Percentiles rank a stretch among this genome's conserved stretches.
Evolutionary conservation across 192 early-diverging fungal genomes (phyloP).

Genomic region (Coemansia sp.): DNA sequence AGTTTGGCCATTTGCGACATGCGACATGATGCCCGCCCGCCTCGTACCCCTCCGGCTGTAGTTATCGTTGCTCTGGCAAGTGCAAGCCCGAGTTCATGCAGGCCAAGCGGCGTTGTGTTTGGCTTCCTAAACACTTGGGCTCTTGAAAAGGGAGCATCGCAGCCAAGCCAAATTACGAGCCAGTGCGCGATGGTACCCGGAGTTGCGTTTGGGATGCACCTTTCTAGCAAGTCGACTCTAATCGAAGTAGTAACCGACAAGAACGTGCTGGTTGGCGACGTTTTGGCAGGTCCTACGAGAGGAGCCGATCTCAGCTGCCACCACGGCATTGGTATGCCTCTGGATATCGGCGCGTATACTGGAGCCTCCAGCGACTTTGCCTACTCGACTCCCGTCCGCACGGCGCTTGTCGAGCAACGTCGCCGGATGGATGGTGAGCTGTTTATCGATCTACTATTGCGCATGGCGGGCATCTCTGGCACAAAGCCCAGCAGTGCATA

Average conservation of each 20-base stretch:
- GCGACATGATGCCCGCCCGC: not conserved
- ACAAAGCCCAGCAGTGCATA: conserved; percentile 17
- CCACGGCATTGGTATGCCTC: conserved; percentile 7
- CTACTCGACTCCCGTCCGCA: conserved; percentile 23
- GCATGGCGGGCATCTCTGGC: conserved; percentile 36
- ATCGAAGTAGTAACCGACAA: conserved; percentile 32
- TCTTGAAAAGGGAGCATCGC: not conserved
- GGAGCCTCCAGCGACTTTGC: conserved; percentile 18
- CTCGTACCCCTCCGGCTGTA: not conserved
- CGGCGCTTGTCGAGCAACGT: conserved; percentile 39
- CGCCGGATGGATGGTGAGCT: conserved; percentile 44
- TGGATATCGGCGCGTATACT: conserved; percentile 15
- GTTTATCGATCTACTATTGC: conserved; percentile 49
- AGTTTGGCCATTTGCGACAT: conserved; percentile 17
- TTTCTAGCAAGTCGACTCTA: conserved; percentile 25
- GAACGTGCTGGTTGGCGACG: conserved; percentile 26
- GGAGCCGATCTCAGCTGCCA: not conserved
- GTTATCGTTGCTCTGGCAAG: conserved; percentile 31
- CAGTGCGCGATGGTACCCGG: conserved; percentile 16
- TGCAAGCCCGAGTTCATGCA: conserved; percentile 1
- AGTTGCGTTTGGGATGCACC: conserved; percentile 29
- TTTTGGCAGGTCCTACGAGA: not conserved
- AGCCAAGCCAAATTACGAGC: not conserved
- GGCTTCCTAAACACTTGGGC: conserved; percentile 36
- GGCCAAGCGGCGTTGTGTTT: not conserved